A percentile compares a stretch with the other conserved stretches of the same genome.
Conservation (phyloP, 148 eudicot genomes). For the Drosera capensis region DNA sequence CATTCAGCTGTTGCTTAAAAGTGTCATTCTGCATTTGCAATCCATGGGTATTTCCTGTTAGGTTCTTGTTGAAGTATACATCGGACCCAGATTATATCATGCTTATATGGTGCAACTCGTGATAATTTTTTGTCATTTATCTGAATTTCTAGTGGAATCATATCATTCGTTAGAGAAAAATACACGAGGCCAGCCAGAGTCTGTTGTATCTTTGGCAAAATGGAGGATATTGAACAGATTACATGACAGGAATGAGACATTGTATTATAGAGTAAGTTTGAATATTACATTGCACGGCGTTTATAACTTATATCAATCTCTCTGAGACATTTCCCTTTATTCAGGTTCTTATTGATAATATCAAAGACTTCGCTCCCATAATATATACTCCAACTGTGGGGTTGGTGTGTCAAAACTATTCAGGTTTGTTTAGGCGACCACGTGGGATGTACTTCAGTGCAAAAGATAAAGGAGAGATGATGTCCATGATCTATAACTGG, state of each 20-base stretch:
- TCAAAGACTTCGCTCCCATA: slow-evolving; percentile 86
- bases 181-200: slow-evolving; percentile 54
- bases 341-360: slow-evolving; percentile 91
- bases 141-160: slow-evolving; percentile 57
- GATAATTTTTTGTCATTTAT: neutral
- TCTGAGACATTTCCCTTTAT: slow-evolving; percentile 16
- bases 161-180: slow-evolving; percentile 72
- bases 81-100: too few species aligned
- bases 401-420: slow-evolving; percentile 94
- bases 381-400: slow-evolving; percentile 99
- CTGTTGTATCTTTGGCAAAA: slow-evolving; percentile 61
- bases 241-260: slow-evolving; percentile 92
- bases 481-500: slow-evolving; percentile 98
- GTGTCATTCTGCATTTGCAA: too few species aligned
- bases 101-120: neutral
- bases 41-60: too few species aligned
- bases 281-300: neutral
- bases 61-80: too few species aligned
- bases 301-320: slow-evolving; percentile 5
- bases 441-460: slow-evolving; percentile 99
- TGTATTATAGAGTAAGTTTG: slow-evolving; percentile 78
- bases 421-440: slow-evolving; percentile 96
- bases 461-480: slow-evolving; percentile 97
- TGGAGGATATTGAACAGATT: slow-evolving; percentile 95
- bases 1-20: too few species aligned